Evolutionary conservation across 1,139 yeast species (phyloP).

Genomic region (Meyerozyma carpophila): DNA sequence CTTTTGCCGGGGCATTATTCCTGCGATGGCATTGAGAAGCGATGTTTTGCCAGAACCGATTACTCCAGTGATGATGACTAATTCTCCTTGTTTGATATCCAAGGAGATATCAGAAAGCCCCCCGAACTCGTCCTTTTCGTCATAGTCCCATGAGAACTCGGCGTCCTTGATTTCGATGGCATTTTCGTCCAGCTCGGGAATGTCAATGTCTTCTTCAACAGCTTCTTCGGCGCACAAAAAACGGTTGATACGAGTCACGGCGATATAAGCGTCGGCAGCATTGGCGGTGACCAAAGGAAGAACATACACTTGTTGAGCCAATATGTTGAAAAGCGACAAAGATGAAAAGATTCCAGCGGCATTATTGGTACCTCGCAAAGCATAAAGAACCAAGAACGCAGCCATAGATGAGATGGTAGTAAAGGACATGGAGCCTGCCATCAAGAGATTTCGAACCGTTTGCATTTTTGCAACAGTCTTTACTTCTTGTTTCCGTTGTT

Average conservation of each 20-base stretch:
- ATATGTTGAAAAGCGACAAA: conserved; percentile 9
- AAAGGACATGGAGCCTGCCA: conserved; percentile 7
- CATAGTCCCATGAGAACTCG: conserved; percentile 25
- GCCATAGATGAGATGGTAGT: conserved; percentile 10
- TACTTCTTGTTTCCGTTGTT: conserved; percentile 8
- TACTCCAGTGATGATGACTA: conserved; percentile 34
- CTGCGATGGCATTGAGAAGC: conserved; percentile 32
- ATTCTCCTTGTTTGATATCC: conserved; percentile 23
- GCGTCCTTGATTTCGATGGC: conserved; percentile 22
- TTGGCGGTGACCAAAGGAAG: conserved; percentile 11
- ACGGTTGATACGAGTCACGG: conserved; percentile 6
- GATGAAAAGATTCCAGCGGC: conserved; percentile 12
- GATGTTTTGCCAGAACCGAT: conserved; percentile 41
- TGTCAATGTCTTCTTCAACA: conserved; percentile 5
- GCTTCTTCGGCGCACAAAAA: conserved; percentile 8
- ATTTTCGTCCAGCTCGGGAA: conserved; percentile 3
- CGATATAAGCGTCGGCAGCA: conserved; percentile 11
- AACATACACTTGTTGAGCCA: conserved; percentile 11
- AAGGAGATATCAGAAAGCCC: conserved; percentile 27
- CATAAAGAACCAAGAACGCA: conserved; percentile 11
- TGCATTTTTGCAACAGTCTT: conserved; percentile 8
- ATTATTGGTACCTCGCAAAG: conserved; percentile 5
- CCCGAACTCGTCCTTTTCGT: conserved; percentile 14
- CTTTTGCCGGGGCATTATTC: conserved; percentile 25
- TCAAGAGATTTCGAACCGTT: conserved; percentile 7